Evolutionary conservation across 768 basidiomycete genomes (phyloP).

Genomic region (Tricholoma matsutake): DNA sequence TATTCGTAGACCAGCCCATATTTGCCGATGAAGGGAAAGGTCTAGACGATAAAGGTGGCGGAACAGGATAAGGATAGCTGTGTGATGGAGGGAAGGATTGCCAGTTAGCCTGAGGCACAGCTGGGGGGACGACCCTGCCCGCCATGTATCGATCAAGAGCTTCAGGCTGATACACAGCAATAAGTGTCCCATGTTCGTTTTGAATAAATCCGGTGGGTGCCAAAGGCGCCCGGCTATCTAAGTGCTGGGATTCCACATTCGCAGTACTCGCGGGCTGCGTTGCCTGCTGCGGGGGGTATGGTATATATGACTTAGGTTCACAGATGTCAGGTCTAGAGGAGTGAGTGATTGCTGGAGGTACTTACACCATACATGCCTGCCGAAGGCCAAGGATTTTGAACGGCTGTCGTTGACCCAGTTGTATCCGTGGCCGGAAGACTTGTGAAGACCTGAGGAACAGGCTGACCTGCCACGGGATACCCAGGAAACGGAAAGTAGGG

Average conservation of each 20-base stretch:
- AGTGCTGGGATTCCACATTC: conserved; percentile 22
- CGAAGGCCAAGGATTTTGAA: conserved; percentile 36
- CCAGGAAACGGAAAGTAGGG: conserved; percentile 50
- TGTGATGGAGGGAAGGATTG: conserved; percentile 27
- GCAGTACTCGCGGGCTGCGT: conserved; percentile 31
- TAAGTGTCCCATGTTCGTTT: conserved; percentile 67
- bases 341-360: conserved; percentile 4
- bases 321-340: conserved; percentile 1
- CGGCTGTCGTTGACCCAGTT: conserved; percentile 22
- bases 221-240: conserved; percentile 49
- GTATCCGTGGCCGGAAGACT: conserved; percentile 38
- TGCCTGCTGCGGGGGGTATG: conserved; percentile 41
- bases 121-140: conserved; percentile 26
- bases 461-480: conserved; percentile 35
- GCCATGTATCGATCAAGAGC: conserved; percentile 70
- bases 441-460: conserved; percentile 27
- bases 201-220: conserved; percentile 69
- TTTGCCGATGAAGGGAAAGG: conserved; percentile 16
- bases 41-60: conserved; percentile 24
- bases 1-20: conserved; percentile 22
- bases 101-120: conserved; percentile 27
- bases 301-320: conserved; percentile 41
- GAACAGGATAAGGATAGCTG: conserved; percentile 25
- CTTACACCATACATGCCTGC: conserved; percentile 48
- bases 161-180: conserved; percentile 69